These are phyloP conservation scores for Luffa aegyptiaca DNA, from an alignment of 306 rosid species.

Conservation along the genomic window DNA sequence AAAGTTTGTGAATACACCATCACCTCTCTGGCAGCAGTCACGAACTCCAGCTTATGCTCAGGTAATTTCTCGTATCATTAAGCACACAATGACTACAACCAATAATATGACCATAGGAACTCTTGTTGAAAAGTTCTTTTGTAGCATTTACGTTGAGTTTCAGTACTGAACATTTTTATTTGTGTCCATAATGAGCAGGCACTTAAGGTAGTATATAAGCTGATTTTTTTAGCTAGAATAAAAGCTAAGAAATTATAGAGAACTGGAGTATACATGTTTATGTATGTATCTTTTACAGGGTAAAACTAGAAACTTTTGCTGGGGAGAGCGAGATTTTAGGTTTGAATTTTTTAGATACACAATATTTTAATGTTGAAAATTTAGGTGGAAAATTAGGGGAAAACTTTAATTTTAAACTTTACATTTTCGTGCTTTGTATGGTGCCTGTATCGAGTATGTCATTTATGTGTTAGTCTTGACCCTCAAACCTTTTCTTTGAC, in stretches of 20 bases:
- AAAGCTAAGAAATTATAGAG: background rate
- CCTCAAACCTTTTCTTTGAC: background rate
- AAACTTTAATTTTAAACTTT: background rate
- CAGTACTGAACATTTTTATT: background rate
- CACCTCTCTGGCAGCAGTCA: conserved; percentile 36
- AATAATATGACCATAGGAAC: background rate
- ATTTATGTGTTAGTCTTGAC: background rate
- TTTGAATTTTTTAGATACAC: background rate
- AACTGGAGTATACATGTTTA: background rate
- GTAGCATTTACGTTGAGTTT: background rate
- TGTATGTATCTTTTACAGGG: background rate
- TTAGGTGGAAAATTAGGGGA: background rate
- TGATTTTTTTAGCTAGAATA: background rate
- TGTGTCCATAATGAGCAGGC: background rate
- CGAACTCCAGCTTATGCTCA: conserved; percentile 32
- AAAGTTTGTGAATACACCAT: conserved; percentile 16
- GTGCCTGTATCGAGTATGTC: background rate
- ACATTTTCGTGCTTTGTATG: background rate
- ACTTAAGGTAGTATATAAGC: background rate
- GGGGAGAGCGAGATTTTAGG: background rate
- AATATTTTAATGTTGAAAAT: background rate
- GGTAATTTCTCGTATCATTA: conserved; percentile 27
- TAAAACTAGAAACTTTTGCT: background rate
- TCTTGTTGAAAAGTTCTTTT: background rate
- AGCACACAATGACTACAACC: background rate